Evolutionary conservation across 305 asterid genomes (phyloP).

Genomic region (Solanum hybrid): DNA sequence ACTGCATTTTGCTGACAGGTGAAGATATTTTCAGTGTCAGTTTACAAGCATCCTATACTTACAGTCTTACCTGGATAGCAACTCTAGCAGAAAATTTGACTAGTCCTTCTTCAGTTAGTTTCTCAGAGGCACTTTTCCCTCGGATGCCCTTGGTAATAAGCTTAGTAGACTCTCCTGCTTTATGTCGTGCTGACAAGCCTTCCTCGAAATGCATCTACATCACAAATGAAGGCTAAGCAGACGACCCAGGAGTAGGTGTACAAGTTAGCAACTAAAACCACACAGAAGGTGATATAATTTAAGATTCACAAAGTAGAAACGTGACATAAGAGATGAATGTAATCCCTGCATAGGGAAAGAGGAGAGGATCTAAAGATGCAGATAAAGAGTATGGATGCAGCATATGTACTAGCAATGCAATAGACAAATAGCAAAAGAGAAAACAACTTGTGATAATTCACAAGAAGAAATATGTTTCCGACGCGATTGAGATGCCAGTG

Average conservation of each 20-base stretch:
- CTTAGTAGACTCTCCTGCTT: constrained; percentile 65
- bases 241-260: not conserved
- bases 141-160: constrained; percentile 70
- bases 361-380: not conserved
- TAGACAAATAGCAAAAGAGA: not conserved
- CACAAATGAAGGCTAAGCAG: constrained; percentile 16
- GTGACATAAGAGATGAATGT: not conserved
- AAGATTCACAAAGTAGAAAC: not conserved
- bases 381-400: not conserved
- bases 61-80: constrained; percentile 57
- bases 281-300: not conserved
- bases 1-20: not conserved
- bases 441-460: not conserved
- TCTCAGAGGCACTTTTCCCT: constrained; percentile 85
- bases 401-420: not conserved
- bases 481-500: not conserved
- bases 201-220: constrained; percentile 89
- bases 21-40: not conserved
- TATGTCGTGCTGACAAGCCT: constrained; percentile 72
- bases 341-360: not conserved
- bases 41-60: not conserved
- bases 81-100: constrained; percentile 91
- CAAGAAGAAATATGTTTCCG: not conserved
- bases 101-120: constrained; percentile 89
- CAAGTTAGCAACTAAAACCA: not conserved